These are phyloP conservation scores for Musa beccarii DNA, from an alignment of 176 grass and related monocot species.

Conservation along the genomic window DNA sequence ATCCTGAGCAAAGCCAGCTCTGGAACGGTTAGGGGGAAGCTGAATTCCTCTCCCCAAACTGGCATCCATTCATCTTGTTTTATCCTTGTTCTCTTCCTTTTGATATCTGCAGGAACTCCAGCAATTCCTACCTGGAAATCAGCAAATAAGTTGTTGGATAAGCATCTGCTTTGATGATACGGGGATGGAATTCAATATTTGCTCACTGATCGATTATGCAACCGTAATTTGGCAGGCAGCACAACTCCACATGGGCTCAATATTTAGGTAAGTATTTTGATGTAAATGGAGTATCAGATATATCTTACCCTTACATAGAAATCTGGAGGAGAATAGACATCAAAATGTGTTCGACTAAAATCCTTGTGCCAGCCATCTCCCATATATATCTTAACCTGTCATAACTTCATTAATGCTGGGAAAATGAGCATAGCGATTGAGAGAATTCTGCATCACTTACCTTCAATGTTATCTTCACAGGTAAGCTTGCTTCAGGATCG, in stretches of 20 bases:
- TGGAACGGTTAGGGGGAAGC: constrained; percentile 9
- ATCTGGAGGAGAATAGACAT: constrained; percentile 76
- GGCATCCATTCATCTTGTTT: constrained; percentile 2
- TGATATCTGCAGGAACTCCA: constrained; percentile 2
- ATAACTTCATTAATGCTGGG: background rate
- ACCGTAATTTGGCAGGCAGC: background rate
- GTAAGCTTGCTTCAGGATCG: constrained; percentile 48
- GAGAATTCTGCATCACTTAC: constrained; percentile 20
- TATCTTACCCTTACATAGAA: constrained; percentile 64
- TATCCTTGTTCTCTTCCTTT: constrained; percentile 4
- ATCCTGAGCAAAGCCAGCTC: constrained; percentile 17
- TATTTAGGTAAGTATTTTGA: background rate
- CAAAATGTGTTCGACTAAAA: constrained; percentile 94
- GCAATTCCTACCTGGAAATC: background rate
- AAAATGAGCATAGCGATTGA: background rate
- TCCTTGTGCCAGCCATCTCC: constrained; percentile 89
- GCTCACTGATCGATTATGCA: background rate
- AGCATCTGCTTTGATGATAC: too few species aligned
- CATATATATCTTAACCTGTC: constrained; percentile 92
- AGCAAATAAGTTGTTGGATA: background rate
- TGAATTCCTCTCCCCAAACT: constrained; percentile 19
- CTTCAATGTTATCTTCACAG: constrained; percentile 78
- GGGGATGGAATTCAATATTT: too few species aligned
- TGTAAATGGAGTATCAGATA: background rate
- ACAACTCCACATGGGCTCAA: background rate